Conservation (phyloP, 1,139 yeast genomes). For the Nadsonia commutata region DNA sequence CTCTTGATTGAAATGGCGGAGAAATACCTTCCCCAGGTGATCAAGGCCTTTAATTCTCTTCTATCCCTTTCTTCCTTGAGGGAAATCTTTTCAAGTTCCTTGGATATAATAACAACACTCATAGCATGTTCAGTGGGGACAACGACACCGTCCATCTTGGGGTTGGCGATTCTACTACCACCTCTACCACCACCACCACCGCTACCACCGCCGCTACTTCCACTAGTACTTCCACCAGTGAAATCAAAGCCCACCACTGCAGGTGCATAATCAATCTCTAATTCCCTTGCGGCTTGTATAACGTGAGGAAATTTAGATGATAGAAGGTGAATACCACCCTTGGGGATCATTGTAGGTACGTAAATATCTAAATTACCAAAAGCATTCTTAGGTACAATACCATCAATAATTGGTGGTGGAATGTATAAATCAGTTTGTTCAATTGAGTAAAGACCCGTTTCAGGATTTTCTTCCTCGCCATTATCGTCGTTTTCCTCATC, state of each 20-base stretch:
- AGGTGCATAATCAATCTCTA: constrained; percentile 68
- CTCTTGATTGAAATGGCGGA: constrained; percentile 56
- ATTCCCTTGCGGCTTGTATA: constrained; percentile 51
- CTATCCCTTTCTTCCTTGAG: constrained; percentile 32
- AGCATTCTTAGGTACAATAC: constrained; percentile 56
- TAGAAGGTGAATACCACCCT: constrained; percentile 53
- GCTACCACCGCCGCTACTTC: constrained; percentile 17
- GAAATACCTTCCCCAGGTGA: constrained; percentile 60
- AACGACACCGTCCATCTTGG: constrained; percentile 64
- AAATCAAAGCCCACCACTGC: constrained; percentile 85
- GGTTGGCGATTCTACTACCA: constrained; percentile 32
- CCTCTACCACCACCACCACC: constrained; percentile 18
- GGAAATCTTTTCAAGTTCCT: constrained; percentile 41
- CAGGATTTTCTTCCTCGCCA: constrained; percentile 37
- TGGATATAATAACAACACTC: constrained; percentile 46
- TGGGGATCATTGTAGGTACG: constrained; percentile 67
- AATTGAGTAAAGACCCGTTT: constrained; percentile 49
- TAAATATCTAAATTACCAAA: constrained; percentile 77
- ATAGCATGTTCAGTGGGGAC: constrained; percentile 50
- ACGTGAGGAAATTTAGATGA: constrained; percentile 20
- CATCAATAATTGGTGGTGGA: constrained; percentile 50
- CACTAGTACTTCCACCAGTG: constrained; percentile 15
- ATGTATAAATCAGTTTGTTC: constrained; percentile 59
- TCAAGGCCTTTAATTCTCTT: constrained; percentile 38
- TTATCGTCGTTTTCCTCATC: constrained; percentile 26